Percentiles rank a stretch among this genome's conserved stretches.
Conservation (phyloP, 1,139 yeast species). For the Magnusiomyces sp. region DNA sequence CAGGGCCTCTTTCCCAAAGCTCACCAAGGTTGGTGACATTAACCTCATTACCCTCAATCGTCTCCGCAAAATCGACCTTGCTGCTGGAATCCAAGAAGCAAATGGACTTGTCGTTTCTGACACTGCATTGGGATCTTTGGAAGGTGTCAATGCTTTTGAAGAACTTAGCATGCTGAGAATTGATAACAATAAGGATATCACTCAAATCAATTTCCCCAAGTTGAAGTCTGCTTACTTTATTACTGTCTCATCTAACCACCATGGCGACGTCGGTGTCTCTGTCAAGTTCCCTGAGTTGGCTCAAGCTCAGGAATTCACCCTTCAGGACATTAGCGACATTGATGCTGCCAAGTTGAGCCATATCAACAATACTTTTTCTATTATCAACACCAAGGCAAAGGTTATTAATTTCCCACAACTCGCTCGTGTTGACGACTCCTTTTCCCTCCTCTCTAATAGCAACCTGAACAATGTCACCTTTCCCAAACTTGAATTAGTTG, state of each 20-base stretch:
- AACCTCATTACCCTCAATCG: too few species aligned
- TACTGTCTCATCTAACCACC: slow-evolving; percentile 72
- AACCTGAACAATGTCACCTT: slow-evolving; percentile 63
- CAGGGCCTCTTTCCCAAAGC: too few species aligned
- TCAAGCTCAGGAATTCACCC: slow-evolving; percentile 79
- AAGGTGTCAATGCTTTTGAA: slow-evolving; percentile 73
- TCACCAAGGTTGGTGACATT: too few species aligned
- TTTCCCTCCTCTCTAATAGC: slow-evolving; percentile 65
- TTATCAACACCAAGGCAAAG: slow-evolving; percentile 62
- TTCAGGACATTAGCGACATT: slow-evolving; percentile 69
- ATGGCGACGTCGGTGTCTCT: too few species aligned
- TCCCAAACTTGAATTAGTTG: slow-evolving; percentile 61
- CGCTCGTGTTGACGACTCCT: slow-evolving; percentile 64
- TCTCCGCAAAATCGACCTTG: too few species aligned
- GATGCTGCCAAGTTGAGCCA: slow-evolving; percentile 57
- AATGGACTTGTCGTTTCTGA: slow-evolving; percentile 69
- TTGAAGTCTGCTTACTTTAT: slow-evolving; percentile 64
- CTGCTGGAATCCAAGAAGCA: slow-evolving; percentile 67
- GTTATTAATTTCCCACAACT: slow-evolving; percentile 50
- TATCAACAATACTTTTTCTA: slow-evolving; percentile 74
- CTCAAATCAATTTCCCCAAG: slow-evolving; percentile 62
- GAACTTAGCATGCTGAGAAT: slow-evolving; percentile 67
- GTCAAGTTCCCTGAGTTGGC: slow-evolving; percentile 62
- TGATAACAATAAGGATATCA: slow-evolving; percentile 76
- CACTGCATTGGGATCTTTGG: slow-evolving; percentile 70